phyloP scores from a whole-genome alignment of 345 rosid genomes.

The Syzygium oleosum region DNA sequence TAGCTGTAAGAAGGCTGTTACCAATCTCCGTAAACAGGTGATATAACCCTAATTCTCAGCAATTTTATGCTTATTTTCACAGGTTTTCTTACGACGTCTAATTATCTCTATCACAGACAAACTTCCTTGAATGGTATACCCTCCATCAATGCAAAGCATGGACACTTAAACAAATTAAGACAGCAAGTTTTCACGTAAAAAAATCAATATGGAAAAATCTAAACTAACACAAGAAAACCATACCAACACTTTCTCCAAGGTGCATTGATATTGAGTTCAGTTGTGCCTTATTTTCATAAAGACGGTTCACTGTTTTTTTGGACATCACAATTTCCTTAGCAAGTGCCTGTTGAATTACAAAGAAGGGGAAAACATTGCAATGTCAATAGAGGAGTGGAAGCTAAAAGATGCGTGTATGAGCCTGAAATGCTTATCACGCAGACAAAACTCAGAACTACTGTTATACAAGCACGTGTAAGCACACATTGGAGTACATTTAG shows the following conservation, averaged over 20 bases:
- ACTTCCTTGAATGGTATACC: background rate
- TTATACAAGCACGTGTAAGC: background rate
- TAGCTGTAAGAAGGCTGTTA: background rate
- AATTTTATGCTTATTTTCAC: background rate
- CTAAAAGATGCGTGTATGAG: background rate
- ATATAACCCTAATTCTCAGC: background rate
- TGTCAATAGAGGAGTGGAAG: background rate
- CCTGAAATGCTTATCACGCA: background rate
- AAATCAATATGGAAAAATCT: background rate
- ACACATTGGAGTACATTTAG: background rate
- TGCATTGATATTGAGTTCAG: conserved; percentile 96
- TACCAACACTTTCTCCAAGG: conserved; percentile 95
- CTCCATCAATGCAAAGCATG: background rate
- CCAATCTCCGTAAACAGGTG: background rate
- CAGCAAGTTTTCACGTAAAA: background rate
- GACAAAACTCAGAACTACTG: background rate
- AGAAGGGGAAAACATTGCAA: background rate
- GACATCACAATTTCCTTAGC: conserved; percentile 79
- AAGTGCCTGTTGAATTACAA: conserved; percentile 48
- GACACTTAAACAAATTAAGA: background rate
- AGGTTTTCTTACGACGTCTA: background rate
- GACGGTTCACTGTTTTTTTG: conserved; percentile 72
- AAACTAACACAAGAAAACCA: background rate
- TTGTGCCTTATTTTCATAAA: conserved; percentile 88
- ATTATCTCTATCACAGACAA: background rate